A percentile compares a stretch with the other conserved stretches of the same genome.
Conservation (phyloP, 2,329 filamentous ascomycete genomes). For the Trichocomaceae sp. region DNA sequence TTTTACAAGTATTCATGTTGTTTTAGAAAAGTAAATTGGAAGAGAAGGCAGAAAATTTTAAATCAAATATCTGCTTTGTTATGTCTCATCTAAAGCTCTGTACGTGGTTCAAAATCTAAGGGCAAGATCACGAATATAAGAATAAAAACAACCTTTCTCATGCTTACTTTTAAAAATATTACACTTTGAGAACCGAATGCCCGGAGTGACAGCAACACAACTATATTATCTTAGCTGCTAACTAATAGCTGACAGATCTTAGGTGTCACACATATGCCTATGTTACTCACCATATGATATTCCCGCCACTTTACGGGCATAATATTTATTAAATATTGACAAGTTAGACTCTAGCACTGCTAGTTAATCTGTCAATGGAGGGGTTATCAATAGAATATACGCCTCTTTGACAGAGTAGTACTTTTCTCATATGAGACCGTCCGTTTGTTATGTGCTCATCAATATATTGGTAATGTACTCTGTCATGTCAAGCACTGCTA, state of each 20-base stretch:
- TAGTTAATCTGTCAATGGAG: constrained; percentile 32
- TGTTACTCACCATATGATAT: constrained; percentile 35
- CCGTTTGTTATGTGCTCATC: constrained; percentile 39
- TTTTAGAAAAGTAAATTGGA: no score
- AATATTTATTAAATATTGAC: constrained; percentile 40
- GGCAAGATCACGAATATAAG: no score
- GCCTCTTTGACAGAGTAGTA: constrained; percentile 51
- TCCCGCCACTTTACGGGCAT: constrained; percentile 44
- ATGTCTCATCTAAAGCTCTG: no score
- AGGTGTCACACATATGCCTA: constrained; percentile 33
- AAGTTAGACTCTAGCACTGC: constrained; percentile 38
- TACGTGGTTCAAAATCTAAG: no score
- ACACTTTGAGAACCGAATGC: constrained; percentile 29
- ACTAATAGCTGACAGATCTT: constrained; percentile 47
- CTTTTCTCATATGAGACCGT: constrained; percentile 45
- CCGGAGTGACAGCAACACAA: constrained; percentile 38
- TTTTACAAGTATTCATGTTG: no score
- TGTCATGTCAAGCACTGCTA: constrained; percentile 46
- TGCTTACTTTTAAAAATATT: background rate
- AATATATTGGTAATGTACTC: constrained; percentile 50
- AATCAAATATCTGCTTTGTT: no score
- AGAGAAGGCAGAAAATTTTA: no score
- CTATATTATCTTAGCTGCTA: constrained; percentile 49
- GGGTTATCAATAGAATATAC: constrained; percentile 42
- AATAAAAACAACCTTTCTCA: no score